phyloP scores from a whole-genome alignment of 345 rosid genomes.

The Brassica cretica region DNA sequence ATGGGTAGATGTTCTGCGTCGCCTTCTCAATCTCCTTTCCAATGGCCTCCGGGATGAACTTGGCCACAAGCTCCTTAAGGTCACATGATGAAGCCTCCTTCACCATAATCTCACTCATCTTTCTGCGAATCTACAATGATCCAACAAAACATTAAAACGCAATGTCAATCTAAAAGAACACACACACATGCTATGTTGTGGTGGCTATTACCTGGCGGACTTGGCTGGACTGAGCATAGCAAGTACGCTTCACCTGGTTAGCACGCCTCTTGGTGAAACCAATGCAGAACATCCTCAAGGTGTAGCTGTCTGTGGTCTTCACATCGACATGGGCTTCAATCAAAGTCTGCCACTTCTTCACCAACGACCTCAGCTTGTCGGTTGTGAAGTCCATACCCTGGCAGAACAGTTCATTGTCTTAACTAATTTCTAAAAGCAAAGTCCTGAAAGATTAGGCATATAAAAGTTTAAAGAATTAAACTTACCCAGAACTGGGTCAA shows the following conservation, averaged over 20 bases:
- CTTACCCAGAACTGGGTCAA: slow-evolving; percentile 93
- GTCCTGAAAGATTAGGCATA: too few species aligned
- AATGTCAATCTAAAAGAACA: not conserved
- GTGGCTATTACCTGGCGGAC: slow-evolving; percentile 52
- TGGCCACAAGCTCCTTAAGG: slow-evolving; percentile 72
- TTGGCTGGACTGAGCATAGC: slow-evolving; percentile 95
- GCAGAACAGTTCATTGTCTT: not conserved
- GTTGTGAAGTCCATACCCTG: slow-evolving; percentile 96
- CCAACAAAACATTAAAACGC: not conserved
- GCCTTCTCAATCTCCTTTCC: slow-evolving; percentile 89
- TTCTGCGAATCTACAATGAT: slow-evolving; percentile 65
- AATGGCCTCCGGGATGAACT: slow-evolving; percentile 80
- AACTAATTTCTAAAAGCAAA: not conserved
- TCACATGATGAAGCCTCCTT: slow-evolving; percentile 80
- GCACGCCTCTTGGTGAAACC: slow-evolving; percentile 89
- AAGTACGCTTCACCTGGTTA: slow-evolving; percentile 91
- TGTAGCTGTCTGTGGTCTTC: slow-evolving; percentile 82
- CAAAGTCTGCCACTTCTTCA: slow-evolving; percentile 88
- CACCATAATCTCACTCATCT: slow-evolving; percentile 89
- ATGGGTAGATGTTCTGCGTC: slow-evolving; percentile 69
- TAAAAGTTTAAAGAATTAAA: not conserved
- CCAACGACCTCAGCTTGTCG: slow-evolving; percentile 93
- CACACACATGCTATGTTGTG: not conserved
- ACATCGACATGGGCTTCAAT: slow-evolving; percentile 95
- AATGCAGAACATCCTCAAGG: slow-evolving; percentile 86